Evolutionary conservation across 1,139 yeast species (phyloP).

Genomic region (Geotrichum bryndzae): DNA sequence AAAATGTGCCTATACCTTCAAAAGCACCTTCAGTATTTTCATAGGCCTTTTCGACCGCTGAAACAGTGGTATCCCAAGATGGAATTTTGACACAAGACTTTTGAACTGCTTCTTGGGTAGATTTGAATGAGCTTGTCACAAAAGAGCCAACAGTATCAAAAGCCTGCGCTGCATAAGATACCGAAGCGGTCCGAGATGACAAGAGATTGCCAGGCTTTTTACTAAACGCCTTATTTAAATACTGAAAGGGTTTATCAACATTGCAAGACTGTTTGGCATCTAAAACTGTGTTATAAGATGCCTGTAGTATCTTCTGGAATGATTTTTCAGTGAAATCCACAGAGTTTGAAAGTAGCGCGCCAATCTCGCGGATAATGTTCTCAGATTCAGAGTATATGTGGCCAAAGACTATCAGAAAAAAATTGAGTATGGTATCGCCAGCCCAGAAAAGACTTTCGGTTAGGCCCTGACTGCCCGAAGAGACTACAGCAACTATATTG

Average conservation of each 20-base stretch:
- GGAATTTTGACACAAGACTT: not conserved
- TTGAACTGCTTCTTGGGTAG: not conserved
- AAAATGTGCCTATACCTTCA: not conserved
- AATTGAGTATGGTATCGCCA: not conserved
- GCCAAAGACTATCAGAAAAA: not conserved
- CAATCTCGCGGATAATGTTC: not conserved
- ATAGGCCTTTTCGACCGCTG: not conserved
- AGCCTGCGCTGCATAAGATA: no score
- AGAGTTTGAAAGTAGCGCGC: not conserved
- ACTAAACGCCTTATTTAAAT: no score
- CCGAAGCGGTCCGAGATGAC: no score
- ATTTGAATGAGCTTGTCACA: not conserved
- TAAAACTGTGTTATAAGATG: not conserved
- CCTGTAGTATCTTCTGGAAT: no score
- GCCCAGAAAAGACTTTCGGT: not conserved
- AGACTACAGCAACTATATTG: not conserved
- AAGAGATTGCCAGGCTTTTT: no score
- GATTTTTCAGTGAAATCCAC: no score
- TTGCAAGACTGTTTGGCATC: not conserved
- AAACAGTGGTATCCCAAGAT: not conserved
- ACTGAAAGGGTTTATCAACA: not conserved
- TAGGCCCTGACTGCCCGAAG: not conserved
- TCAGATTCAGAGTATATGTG: not conserved
- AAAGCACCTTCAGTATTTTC: not conserved
- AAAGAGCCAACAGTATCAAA: not conserved